Conservation (phyloP, 1,284 basidiomycete genomes). For the Cryptococcus sp. region DNA sequence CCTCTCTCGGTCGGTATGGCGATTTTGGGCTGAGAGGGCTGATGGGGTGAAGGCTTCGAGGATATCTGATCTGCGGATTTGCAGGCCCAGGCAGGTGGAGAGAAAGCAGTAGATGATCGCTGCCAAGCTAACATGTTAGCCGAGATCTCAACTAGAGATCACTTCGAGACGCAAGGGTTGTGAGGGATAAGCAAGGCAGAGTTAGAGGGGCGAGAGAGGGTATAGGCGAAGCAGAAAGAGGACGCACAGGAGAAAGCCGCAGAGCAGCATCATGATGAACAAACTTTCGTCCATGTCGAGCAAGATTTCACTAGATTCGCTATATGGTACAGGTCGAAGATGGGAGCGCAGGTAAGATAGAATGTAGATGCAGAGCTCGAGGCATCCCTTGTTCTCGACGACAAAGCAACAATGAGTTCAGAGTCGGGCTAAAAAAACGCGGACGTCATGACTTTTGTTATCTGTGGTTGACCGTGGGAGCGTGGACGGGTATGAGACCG, state of each 20-base stretch:
- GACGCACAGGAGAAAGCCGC: conserved; percentile 30
- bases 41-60: conserved; percentile 28
- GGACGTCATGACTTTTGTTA: too few species aligned
- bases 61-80: conserved; percentile 34
- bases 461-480: too few species aligned
- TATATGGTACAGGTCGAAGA: too few species aligned
- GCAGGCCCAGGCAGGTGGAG: conserved; percentile 39
- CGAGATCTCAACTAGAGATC: not conserved
- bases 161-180: not conserved
- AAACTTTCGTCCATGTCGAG: conserved; percentile 41
- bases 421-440: too few species aligned
- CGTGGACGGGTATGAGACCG: too few species aligned
- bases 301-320: too few species aligned
- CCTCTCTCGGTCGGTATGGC: conserved; percentile 3
- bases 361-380: too few species aligned
- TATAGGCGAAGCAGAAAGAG: not conserved
- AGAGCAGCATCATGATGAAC: conserved; percentile 31
- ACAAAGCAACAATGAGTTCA: too few species aligned
- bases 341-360: too few species aligned
- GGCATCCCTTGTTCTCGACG: too few species aligned
- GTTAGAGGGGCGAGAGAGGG: not conserved
- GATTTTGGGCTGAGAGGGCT: conserved; percentile 7
- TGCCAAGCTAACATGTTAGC: conserved; percentile 16
- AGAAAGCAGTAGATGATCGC: conserved; percentile 44
- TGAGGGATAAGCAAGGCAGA: not conserved